These are phyloP conservation scores for Entomortierella beljakovae DNA, from an alignment of 192 early-diverging fungal genomes.

Conservation along the genomic window DNA sequence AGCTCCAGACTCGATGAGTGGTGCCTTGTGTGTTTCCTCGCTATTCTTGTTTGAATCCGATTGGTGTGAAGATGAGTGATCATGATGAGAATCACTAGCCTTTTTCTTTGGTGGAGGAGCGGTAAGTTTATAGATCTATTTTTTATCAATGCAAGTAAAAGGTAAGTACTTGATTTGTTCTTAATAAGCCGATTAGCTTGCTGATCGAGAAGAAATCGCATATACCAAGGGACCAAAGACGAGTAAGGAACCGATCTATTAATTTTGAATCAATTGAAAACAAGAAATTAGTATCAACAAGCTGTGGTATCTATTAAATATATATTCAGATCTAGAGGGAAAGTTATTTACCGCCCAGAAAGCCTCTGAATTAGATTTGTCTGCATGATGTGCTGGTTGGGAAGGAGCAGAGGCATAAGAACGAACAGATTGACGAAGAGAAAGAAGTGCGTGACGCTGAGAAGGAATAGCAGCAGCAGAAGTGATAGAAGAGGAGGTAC, in stretches of 20 bases:
- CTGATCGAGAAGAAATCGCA: background rate
- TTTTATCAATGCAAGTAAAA: background rate
- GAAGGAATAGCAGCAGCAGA: constrained; percentile 7
- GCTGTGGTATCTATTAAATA: background rate
- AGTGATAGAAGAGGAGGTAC: background rate
- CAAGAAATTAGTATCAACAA: background rate
- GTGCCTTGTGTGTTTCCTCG: constrained; percentile 1
- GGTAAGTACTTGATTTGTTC: too few species aligned
- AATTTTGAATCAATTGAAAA: background rate
- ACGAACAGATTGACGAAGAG: constrained; percentile 46
- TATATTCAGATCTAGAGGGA: background rate
- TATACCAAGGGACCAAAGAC: constrained; percentile 62
- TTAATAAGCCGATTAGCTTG: too few species aligned
- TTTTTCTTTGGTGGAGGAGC: constrained; percentile 58
- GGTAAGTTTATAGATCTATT: constrained; percentile 57
- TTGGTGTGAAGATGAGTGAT: background rate
- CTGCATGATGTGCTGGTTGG: background rate
- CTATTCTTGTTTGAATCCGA: background rate
- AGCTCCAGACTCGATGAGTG: too few species aligned
- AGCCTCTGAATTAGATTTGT: constrained; percentile 23
- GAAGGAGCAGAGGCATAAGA: constrained; percentile 31
- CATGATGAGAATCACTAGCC: constrained; percentile 19
- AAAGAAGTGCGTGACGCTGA: constrained; percentile 28
- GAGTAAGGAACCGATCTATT: constrained; percentile 60
- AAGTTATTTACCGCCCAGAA: constrained; percentile 31